A percentile compares a stretch with the other conserved stretches of the same genome.
These are phyloP conservation scores for Skeletonema potamos DNA, from an alignment of 108 stramenopile genomes.

Conservation along the genomic window DNA sequence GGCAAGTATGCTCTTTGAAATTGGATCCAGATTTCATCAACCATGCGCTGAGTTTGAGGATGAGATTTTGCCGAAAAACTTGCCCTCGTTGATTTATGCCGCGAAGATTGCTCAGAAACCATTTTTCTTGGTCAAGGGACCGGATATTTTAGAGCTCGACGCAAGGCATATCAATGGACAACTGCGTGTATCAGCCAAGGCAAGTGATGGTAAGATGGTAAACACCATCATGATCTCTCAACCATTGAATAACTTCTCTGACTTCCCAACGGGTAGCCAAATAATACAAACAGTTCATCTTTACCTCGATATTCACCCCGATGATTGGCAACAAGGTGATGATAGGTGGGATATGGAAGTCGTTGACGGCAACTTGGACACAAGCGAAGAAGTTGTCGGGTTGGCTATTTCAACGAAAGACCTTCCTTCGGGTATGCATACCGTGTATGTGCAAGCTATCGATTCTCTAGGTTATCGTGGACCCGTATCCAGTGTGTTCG, in stretches of 20 bases:
- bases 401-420: background rate
- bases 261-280: background rate
- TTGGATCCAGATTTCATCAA: slow-evolving; percentile 48
- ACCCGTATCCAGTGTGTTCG: slow-evolving; percentile 32
- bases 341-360: slow-evolving; percentile 1
- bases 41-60: slow-evolving; percentile 47
- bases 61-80: slow-evolving; percentile 32
- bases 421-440: slow-evolving; percentile 21
- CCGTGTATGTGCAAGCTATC: slow-evolving; percentile 40
- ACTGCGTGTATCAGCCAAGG: background rate
- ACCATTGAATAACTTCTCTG: background rate
- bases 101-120: slow-evolving; percentile 40
- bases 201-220: slow-evolving; percentile 2
- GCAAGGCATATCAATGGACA: background rate
- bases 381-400: slow-evolving; percentile 2
- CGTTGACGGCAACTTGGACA: background rate
- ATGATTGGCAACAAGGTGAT: background rate
- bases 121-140: slow-evolving; percentile 40
- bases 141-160: slow-evolving; percentile 35
- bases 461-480: slow-evolving; percentile 47
- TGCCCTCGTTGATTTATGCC: slow-evolving; percentile 38
- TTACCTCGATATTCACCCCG: background rate
- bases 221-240: background rate
- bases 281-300: background rate
- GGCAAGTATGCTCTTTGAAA: slow-evolving; percentile 46